Evolutionary conservation across 352 stramenopile species (phyloP).

Genomic region (Globisporangium radiosum): DNA sequence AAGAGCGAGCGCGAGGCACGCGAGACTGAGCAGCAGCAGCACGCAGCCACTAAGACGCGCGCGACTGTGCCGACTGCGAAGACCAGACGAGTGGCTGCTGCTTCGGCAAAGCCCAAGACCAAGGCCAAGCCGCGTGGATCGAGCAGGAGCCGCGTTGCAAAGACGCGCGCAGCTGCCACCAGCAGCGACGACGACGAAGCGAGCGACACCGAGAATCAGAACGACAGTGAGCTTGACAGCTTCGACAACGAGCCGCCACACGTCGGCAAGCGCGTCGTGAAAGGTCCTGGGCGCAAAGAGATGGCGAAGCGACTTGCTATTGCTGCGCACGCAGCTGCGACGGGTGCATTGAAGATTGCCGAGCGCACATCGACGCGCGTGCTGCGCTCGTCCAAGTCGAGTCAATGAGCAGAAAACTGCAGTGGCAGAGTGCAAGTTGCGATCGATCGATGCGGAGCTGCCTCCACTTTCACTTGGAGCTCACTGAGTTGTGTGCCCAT

Average conservation of each 20-base stretch:
- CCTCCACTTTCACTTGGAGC: no score
- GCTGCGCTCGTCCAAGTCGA: constrained; percentile 20
- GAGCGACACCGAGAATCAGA: not conserved
- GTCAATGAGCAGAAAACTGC: not conserved
- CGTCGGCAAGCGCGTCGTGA: constrained; percentile 16
- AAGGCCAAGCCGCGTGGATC: not conserved
- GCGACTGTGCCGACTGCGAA: not conserved
- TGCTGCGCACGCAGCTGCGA: constrained; percentile 52
- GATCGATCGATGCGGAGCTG: no score
- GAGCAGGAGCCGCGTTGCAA: not conserved
- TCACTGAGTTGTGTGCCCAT: no score
- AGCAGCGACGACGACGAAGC: constrained; percentile 1
- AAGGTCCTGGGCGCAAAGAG: constrained; percentile 35
- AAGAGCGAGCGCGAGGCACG: not conserved
- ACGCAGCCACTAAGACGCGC: not conserved
- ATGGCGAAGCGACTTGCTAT: constrained; percentile 44
- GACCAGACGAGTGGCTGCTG: constrained; percentile 2
- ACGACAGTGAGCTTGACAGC: constrained; percentile 7
- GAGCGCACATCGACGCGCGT: constrained; percentile 21
- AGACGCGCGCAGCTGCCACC: not conserved
- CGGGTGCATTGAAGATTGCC: constrained; percentile 31
- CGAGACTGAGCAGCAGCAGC: not conserved
- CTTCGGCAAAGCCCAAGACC: not conserved
- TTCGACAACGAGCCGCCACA: constrained; percentile 15
- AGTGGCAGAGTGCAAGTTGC: not conserved